Percentiles rank a stretch among this genome's conserved stretches.
These are phyloP conservation scores for Taiwanofungus camphoratus DNA, from an alignment of 1,284 basidiomycete species.

Conservation along the genomic window DNA sequence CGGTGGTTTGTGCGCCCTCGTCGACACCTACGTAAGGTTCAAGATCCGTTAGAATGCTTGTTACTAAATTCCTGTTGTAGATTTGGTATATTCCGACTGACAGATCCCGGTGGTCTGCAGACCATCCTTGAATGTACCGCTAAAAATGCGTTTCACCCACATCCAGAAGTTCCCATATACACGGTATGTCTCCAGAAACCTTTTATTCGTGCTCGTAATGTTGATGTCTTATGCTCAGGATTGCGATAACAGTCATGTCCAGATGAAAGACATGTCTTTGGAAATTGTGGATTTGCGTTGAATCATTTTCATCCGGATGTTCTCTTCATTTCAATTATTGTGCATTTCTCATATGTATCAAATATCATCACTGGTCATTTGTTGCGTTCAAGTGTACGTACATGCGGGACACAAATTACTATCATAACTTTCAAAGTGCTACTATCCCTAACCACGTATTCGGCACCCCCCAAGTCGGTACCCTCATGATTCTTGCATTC, in stretches of 20 bases:
- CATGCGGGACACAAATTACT: no score
- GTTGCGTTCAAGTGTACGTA: no score
- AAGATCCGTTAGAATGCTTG: not conserved
- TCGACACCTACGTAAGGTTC: conserved; percentile 63
- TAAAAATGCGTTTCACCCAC: conserved; percentile 80
- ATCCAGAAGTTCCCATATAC: conserved; percentile 75
- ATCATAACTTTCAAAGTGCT: no score
- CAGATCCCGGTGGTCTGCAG: conserved; percentile 76
- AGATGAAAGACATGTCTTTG: conserved; percentile 54
- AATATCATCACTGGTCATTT: not conserved
- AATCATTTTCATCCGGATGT: not conserved
- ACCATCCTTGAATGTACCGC: conserved; percentile 62
- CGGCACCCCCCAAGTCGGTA: no score
- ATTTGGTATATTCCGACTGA: conserved; percentile 83
- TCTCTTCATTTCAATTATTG: conserved; percentile 1
- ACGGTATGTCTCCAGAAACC: conserved; percentile 44
- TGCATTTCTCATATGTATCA: conserved; percentile 8
- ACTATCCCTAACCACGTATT: no score
- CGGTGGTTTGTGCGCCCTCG: conserved; percentile 84
- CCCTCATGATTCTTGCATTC: no score
- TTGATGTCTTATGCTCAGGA: conserved; percentile 37
- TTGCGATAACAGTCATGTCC: conserved; percentile 76
- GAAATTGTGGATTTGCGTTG: conserved; percentile 12
- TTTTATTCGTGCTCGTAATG: not conserved
- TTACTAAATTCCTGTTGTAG: conserved; percentile 31